These are phyloP conservation scores for Entomortierella chlamydospora DNA, from an alignment of 192 early-diverging fungal genomes.

Conservation along the genomic window DNA sequence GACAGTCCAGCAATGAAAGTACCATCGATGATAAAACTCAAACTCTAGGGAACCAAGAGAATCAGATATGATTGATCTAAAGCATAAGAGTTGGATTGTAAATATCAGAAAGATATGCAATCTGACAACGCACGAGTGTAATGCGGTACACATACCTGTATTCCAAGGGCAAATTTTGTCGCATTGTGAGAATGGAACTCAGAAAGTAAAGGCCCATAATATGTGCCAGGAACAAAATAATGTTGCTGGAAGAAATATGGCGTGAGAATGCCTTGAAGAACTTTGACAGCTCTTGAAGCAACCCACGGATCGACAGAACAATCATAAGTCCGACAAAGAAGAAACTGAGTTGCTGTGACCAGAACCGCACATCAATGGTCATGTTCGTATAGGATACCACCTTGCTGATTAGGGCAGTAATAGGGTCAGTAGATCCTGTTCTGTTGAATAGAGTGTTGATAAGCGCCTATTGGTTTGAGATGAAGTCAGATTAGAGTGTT, in stretches of 20 bases:
- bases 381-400: constrained; percentile 73
- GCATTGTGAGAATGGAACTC: constrained; percentile 92
- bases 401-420: constrained; percentile 82
- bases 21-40: constrained; percentile 89
- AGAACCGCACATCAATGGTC: constrained; percentile 81
- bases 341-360: constrained; percentile 94
- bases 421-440: constrained; percentile 82
- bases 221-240: constrained; percentile 85
- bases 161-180: constrained; percentile 85
- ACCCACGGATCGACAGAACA: constrained; percentile 86
- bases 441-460: constrained; percentile 83
- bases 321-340: constrained; percentile 93
- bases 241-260: constrained; percentile 77
- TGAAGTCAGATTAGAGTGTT: neutral
- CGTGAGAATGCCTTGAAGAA: constrained; percentile 77
- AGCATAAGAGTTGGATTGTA: neutral
- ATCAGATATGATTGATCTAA: constrained; percentile 78
- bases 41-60: constrained; percentile 87
- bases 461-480: constrained; percentile 61
- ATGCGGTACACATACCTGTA: constrained; percentile 74
- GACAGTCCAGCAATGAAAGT: neutral
- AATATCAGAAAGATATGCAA: neutral
- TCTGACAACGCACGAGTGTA: neutral
- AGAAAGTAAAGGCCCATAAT: constrained; percentile 95
- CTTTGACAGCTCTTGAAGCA: constrained; percentile 77